Evolutionary conservation across 176 grass and related monocot genomes (phyloP), one percentile per base, ranked within the genome.

Genomic region (Eleusine coracana): DNA sequence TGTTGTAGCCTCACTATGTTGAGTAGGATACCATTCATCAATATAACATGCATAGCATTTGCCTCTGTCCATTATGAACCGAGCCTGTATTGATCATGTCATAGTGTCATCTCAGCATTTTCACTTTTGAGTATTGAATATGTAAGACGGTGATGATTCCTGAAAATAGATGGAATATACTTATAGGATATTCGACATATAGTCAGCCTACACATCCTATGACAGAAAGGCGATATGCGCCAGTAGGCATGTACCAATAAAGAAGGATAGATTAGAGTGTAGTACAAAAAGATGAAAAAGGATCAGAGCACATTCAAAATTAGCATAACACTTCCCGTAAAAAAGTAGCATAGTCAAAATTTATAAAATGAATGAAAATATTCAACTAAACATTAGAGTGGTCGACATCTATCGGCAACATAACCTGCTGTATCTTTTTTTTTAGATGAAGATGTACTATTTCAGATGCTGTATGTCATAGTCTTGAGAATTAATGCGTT

Each of bases 401-500:
- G 50, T 17, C 0, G 42, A 64, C 39, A 18, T 66, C 70, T 40
- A 25, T 25, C 25, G 25, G 25, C 25, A 25, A 25, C 25, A 25
- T 25, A 25, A 25, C 25, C 25, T 51, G 15, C 15, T 51, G 10
- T 17, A 51, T 51, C 49, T 11, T 51, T 16, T 51, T 46, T 46
- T 46, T 34, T 34, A 34, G 31, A 34, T 34, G 31, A 34, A 34
- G 31, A 34, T 34, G 31, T 34, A 34, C 31, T 34, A 34, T 34
- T 34, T 34, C 2, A 34, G 31, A 34, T 34, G 31, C 31, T 34
- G 25, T 25, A 77, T 36, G 92, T 79, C 66, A 98, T 91, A 18
- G 83, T 79, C 85, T 95, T 93, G 25, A 98, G 88, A 87, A 95
- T 93, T 71, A 65, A 44, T 70, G 83, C 41, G 88, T 95, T 91